These are phyloP conservation scores for Zygosaccharomyces sapae DNA, from an alignment of 1,139 yeast genomes.

Conservation along the genomic window DNA sequence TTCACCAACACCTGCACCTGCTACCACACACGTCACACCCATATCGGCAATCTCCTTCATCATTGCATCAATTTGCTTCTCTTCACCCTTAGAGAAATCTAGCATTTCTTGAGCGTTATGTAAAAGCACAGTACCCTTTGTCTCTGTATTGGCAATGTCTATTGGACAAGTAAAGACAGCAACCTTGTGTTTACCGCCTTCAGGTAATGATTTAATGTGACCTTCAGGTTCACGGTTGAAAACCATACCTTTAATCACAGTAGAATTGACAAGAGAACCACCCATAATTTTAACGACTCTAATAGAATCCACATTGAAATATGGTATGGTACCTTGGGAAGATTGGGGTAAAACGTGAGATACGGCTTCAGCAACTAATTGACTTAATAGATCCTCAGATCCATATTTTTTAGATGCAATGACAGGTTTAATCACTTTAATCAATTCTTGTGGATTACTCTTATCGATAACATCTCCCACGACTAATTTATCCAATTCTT, in stretches of 20 bases:
- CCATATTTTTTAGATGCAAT: slow-evolving; percentile 94
- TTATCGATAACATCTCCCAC: slow-evolving; percentile 62
- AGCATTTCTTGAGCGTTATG: slow-evolving; percentile 97
- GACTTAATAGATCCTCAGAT: slow-evolving; percentile 69
- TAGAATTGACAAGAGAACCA: slow-evolving; percentile 64
- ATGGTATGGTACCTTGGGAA: slow-evolving; percentile 46
- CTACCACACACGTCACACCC: slow-evolving; percentile 83
- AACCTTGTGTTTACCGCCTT: slow-evolving; percentile 61
- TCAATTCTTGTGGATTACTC: slow-evolving; percentile 51
- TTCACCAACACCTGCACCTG: slow-evolving; percentile 92
- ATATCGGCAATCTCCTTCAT: slow-evolving; percentile 79
- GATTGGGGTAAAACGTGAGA: slow-evolving; percentile 61
- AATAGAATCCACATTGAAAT: slow-evolving; percentile 84
- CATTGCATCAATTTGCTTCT: slow-evolving; percentile 82
- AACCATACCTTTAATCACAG: slow-evolving; percentile 94
- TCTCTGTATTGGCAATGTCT: slow-evolving; percentile 91
- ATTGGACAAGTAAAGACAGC: slow-evolving; percentile 92
- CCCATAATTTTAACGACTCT: slow-evolving; percentile 98
- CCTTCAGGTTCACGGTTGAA: slow-evolving; percentile 98
- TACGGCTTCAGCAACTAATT: slow-evolving; percentile 83
- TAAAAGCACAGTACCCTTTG: slow-evolving; percentile 91
- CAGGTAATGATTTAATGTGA: slow-evolving; percentile 56
- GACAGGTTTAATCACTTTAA: slow-evolving; percentile 79
- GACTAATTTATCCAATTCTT: slow-evolving; percentile 61
- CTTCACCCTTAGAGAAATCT: slow-evolving; percentile 94